Evolutionary conservation across 345 rosid species (phyloP).

Genomic region (Eucalyptus rudis): DNA sequence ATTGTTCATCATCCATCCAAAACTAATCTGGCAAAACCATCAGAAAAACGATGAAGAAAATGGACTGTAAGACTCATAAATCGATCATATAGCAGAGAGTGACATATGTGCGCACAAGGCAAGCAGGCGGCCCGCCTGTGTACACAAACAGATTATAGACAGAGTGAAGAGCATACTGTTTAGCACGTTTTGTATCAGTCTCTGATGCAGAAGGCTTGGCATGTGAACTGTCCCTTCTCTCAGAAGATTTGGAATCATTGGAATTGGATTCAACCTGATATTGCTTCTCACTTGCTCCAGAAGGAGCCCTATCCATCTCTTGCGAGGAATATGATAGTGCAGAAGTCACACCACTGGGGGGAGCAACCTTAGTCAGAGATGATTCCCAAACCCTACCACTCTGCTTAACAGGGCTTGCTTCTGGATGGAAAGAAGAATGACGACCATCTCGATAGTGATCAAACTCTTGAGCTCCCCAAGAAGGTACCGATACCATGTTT

Average conservation of each 20-base stretch:
- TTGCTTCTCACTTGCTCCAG: conserved; percentile 34
- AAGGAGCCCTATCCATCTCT: conserved; percentile 34
- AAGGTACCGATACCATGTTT: conserved; percentile 23
- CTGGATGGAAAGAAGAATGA: conserved; percentile 28
- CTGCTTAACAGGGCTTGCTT: conserved; percentile 32
- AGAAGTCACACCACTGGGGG: conserved; percentile 33
- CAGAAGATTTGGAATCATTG: conserved; percentile 47
- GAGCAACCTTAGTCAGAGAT: conserved; percentile 20
- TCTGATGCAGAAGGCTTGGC: conserved; percentile 34
- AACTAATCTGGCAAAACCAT: not conserved
- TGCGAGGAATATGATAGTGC: conserved; percentile 32
- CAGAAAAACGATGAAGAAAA: not conserved
- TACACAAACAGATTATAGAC: not conserved
- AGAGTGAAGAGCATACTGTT: conserved; percentile 52
- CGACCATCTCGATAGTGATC: conserved; percentile 45
- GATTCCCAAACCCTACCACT: conserved; percentile 42
- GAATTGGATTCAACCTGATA: conserved; percentile 36
- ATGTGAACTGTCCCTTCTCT: conserved; percentile 38
- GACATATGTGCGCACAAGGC: not conserved
- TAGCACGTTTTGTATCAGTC: conserved; percentile 66
- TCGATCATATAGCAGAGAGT: not conserved
- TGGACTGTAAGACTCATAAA: not conserved
- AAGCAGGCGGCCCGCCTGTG: not conserved
- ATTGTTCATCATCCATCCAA: not conserved
- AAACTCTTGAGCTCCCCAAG: conserved; percentile 58